Evolutionary conservation across 2,329 filamentous ascomycete species (phyloP).

Genomic region (Epicoccum nigrum): DNA sequence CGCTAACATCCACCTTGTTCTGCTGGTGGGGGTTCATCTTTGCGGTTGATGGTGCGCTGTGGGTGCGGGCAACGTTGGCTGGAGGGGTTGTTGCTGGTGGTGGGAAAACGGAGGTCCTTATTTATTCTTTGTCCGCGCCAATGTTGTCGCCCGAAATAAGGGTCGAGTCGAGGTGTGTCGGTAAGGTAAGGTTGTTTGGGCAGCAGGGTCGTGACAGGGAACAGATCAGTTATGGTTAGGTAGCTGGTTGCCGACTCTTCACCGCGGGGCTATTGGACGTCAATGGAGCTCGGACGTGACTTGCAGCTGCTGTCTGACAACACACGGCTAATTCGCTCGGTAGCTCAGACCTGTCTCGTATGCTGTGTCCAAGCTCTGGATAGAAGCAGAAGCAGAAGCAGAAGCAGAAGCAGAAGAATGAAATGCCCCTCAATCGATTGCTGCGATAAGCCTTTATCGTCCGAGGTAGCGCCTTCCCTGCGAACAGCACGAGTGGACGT

Average conservation of each 20-base stretch:
- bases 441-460: conserved; percentile 43
- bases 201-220: conserved; percentile 39
- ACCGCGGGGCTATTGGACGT: conserved; percentile 40
- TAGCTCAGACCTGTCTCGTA: conserved; percentile 15
- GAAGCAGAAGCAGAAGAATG: conserved; percentile 5
- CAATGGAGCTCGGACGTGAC: conserved; percentile 30
- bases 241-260: conserved; percentile 27
- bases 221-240: conserved; percentile 31
- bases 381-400: conserved; percentile 1
- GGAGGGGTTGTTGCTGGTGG: conserved; percentile 19
- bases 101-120: conserved; percentile 15
- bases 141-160: conserved; percentile 26
- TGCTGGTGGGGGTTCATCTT: conserved; percentile 95
- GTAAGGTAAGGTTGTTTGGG: conserved; percentile 32
- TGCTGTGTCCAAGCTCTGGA: conserved; percentile 17
- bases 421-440: conserved; percentile 30
- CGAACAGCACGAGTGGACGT: conserved; percentile 7
- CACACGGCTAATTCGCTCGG: conserved; percentile 18
- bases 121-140: conserved; percentile 39
- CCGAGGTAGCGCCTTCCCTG: conserved; percentile 39
- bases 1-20: conserved; percentile 97
- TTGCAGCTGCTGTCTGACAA: conserved; percentile 40
- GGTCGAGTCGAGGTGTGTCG: conserved; percentile 27
- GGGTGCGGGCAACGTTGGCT: conserved; percentile 22
- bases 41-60: conserved; percentile 23